Evolutionary conservation across 1,284 basidiomycete genomes (phyloP).

Genomic region (Calocybe gambosa): DNA sequence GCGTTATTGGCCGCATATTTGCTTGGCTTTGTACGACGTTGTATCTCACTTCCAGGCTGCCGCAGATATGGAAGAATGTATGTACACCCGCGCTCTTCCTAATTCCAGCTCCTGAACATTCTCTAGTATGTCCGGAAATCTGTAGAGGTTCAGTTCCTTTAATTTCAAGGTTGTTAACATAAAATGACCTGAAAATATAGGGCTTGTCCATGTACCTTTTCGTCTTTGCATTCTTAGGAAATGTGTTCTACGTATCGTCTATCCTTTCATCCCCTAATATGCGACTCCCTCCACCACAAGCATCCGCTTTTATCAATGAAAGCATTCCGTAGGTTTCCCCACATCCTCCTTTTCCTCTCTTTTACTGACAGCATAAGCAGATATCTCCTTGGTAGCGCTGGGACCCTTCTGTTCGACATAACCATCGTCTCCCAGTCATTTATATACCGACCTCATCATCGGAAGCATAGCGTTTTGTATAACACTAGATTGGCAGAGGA

Average conservation of each 20-base stretch:
- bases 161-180: slow-evolving; percentile 1
- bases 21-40: slow-evolving; percentile 90
- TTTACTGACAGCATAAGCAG: slow-evolving; percentile 22
- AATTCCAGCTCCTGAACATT: not conserved
- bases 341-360: slow-evolving; percentile 6
- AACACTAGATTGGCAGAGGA: slow-evolving; percentile 34
- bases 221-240: slow-evolving; percentile 87
- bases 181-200: slow-evolving; percentile 24
- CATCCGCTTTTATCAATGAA: slow-evolving; percentile 59
- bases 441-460: slow-evolving; percentile 39
- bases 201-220: slow-evolving; percentile 93
- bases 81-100: slow-evolving; percentile 28
- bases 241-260: slow-evolving; percentile 84
- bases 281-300: slow-evolving; percentile 44
- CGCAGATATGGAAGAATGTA: slow-evolving; percentile 97
- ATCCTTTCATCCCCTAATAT: slow-evolving; percentile 66
- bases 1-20: slow-evolving; percentile 78
- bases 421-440: slow-evolving; percentile 63
- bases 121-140: slow-evolving; percentile 82
- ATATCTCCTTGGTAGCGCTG: slow-evolving; percentile 82
- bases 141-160: slow-evolving; percentile 56
- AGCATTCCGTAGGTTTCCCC: slow-evolving; percentile 62
- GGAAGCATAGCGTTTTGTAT: slow-evolving; percentile 21
- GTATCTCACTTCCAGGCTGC: slow-evolving; percentile 86
- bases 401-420: slow-evolving; percentile 86